A percentile compares a stretch with the other conserved stretches of the same genome.
Evolutionary conservation across 345 rosid genomes (phyloP).

Genomic region (Corchorus olitorius): DNA sequence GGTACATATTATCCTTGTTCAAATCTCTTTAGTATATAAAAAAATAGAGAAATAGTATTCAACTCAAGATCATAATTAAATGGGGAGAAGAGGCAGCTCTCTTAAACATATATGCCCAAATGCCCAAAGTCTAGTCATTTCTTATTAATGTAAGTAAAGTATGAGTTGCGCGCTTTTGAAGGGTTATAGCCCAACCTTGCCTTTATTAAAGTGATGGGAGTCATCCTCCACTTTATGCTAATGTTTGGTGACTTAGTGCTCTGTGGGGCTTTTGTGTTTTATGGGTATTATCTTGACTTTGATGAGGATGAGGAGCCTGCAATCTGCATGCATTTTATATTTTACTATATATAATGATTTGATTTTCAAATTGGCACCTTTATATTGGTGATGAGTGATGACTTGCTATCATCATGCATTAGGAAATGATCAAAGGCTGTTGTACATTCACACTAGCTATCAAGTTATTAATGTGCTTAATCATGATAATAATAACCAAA

Average conservation of each 20-base stretch:
- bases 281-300: background rate
- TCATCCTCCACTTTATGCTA: constrained; percentile 11
- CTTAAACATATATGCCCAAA: background rate
- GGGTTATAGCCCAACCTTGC: background rate
- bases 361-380: background rate
- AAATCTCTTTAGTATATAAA: too few species aligned
- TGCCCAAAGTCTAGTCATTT: background rate
- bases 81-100: background rate
- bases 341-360: background rate
- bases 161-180: too few species aligned
- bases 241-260: constrained; percentile 29
- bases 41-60: too few species aligned
- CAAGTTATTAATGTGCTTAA: too few species aligned
- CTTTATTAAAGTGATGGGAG: constrained; percentile 22
- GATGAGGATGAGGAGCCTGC: background rate
- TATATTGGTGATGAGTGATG: background rate
- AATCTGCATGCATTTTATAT: background rate
- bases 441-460: too few species aligned
- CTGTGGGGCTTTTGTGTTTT: constrained; percentile 37
- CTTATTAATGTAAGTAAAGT: background rate
- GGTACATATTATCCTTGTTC: background rate
- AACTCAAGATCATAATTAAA: too few species aligned
- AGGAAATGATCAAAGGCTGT: background rate
- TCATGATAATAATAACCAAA: too few species aligned
- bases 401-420: background rate